These are phyloP conservation scores for Fusarium gaditjirri DNA, from an alignment of 2,329 filamentous ascomycete genomes.

Conservation along the genomic window DNA sequence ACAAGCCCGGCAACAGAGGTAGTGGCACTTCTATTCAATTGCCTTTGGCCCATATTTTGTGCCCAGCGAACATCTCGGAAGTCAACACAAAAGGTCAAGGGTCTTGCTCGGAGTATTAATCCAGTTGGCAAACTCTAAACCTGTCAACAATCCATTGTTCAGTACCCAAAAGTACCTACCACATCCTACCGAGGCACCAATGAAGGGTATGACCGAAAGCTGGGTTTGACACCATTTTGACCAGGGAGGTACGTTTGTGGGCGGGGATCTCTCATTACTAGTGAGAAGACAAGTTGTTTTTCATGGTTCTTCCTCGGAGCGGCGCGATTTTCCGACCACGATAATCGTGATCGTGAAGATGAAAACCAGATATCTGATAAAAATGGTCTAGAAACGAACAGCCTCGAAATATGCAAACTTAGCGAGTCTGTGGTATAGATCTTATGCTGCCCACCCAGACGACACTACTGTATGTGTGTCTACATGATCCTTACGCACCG, in stretches of 20 bases:
- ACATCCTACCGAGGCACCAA: conserved; percentile 5
- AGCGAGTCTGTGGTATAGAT: conserved; percentile 40
- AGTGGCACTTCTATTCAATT: conserved; percentile 25
- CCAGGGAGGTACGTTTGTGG: conserved; percentile 18
- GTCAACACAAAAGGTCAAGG: conserved; percentile 7
- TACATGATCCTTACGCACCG: conserved; percentile 34
- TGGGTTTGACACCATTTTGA: conserved; percentile 17
- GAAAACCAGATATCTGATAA: background rate
- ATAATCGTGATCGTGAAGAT: conserved; percentile 1
- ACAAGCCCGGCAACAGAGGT: conserved; percentile 1
- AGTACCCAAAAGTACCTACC: background rate
- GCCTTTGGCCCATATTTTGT: conserved; percentile 7
- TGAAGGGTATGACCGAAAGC: conserved; percentile 8
- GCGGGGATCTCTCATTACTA: background rate
- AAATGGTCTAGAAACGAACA: background rate
- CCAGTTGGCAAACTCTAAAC: conserved; percentile 10
- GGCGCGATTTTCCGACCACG: conserved; percentile 3
- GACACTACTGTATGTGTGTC: conserved; percentile 2
- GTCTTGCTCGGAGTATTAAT: conserved; percentile 15
- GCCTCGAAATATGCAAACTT: conserved; percentile 21
- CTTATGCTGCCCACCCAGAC: conserved; percentile 41
- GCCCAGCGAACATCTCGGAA: background rate
- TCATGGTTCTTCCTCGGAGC: conserved; percentile 14
- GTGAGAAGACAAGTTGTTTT: conserved; percentile 9
- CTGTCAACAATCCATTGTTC: background rate